These are phyloP conservation scores for Papilionanthe hybrid DNA, from an alignment of 116 monocot genomes.

Conservation along the genomic window DNA sequence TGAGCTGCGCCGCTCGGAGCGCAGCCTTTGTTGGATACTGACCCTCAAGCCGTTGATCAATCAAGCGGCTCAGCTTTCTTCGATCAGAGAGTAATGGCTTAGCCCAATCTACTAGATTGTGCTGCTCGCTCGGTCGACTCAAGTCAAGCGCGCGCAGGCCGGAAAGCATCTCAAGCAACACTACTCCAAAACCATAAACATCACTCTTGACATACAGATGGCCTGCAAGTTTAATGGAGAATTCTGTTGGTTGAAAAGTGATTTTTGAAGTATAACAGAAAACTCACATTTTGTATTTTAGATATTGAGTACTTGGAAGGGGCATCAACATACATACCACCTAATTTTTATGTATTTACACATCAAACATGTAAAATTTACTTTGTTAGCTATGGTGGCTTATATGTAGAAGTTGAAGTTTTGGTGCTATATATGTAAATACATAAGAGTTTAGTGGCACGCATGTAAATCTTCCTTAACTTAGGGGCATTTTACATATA, in stretches of 20 bases:
- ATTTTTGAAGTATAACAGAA: too few species aligned
- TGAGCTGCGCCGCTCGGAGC: slow-evolving; percentile 13
- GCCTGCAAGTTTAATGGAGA: slow-evolving; percentile 27
- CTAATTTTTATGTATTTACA: too few species aligned
- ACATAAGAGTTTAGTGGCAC: too few species aligned
- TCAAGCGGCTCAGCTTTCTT: slow-evolving; percentile 45
- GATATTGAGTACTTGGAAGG: too few species aligned
- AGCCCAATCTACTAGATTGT: slow-evolving; percentile 67
- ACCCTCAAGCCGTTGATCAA: slow-evolving; percentile 66
- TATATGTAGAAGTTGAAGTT: too few species aligned
- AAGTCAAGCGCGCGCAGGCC: slow-evolving; percentile 59
- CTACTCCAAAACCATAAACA: slow-evolving; percentile 89
- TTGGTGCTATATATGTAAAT: too few species aligned
- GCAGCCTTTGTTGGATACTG: slow-evolving; percentile 31
- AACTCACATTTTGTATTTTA: too few species aligned
- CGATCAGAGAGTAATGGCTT: slow-evolving; percentile 59
- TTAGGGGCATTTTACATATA: too few species aligned
- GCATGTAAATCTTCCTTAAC: too few species aligned
- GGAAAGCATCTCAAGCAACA: slow-evolving; percentile 71
- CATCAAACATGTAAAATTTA: too few species aligned
- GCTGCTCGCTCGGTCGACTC: slow-evolving; percentile 47
- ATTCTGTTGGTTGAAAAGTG: not conserved
- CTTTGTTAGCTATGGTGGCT: too few species aligned
- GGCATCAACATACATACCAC: too few species aligned
- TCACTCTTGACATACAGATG: slow-evolving; percentile 90